Percentiles rank a stretch among this genome's conserved stretches.
These are phyloP conservation scores for Speleostelium caveatum DNA, from an alignment of 78 protist species.

Conservation along the genomic window DNA sequence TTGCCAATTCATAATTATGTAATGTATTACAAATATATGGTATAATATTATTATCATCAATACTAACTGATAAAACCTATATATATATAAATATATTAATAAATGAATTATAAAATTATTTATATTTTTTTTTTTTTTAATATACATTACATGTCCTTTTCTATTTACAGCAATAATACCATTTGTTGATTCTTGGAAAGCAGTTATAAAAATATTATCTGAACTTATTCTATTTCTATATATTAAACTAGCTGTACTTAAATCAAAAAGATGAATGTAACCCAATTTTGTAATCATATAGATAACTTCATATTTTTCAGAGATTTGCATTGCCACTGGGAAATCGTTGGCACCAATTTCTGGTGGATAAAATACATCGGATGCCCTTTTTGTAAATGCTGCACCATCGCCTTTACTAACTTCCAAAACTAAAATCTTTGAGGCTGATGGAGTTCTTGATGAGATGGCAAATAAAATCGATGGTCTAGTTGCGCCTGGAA, in stretches of 20 bases:
- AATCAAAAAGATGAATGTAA: constrained; percentile 92
- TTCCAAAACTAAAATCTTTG: constrained; percentile 90
- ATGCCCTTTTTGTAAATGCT: constrained; percentile 84
- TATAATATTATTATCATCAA: constrained; percentile 95
- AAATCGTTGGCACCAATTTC: constrained; percentile 96
- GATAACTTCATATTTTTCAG: constrained; percentile 90
- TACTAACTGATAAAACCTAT: constrained; percentile 84
- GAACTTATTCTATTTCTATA: constrained; percentile 91
- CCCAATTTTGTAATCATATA: constrained; percentile 97
- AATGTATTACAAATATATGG: constrained; percentile 91
- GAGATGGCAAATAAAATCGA: constrained; percentile 93
- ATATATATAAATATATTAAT: too few relatives aligned
- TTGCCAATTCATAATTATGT: constrained; percentile 90
- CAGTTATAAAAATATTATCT: constrained; percentile 95
- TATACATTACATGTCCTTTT: too few relatives aligned
- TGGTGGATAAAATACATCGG: constrained; percentile 91
- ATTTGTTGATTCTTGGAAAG: constrained; percentile 79
- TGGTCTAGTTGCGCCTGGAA: constrained; percentile 83
- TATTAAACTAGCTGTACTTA: constrained; percentile 92
- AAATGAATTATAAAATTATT: too few relatives aligned
- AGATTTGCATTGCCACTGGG: constrained; percentile 97
- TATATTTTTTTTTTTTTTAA: too few relatives aligned
- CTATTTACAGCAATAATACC: constrained; percentile 96
- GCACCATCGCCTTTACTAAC: constrained; percentile 86
- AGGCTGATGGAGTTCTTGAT: constrained; percentile 78